A percentile compares a stretch with the other conserved stretches of the same genome.
Conservation (phyloP, 768 basidiomycete species). For the Kwoniella dendrophila region DNA sequence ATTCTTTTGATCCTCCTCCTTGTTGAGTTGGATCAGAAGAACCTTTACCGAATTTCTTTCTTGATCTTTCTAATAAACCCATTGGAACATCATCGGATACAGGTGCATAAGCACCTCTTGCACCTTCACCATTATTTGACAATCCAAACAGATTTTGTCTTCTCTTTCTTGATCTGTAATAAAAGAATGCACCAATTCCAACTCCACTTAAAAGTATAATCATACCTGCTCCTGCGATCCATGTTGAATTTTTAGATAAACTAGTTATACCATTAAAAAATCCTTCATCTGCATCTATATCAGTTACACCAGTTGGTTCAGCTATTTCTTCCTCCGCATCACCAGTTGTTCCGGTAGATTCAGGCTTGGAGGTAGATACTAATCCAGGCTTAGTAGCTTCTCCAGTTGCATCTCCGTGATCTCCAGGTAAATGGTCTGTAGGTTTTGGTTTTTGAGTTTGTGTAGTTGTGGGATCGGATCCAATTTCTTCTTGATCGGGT, state of each 20-base stretch:
- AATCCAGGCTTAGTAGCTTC: conserved; percentile 71
- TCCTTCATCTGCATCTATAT: conserved; percentile 48
- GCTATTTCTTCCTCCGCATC: conserved; percentile 50
- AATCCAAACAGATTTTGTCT: conserved; percentile 57
- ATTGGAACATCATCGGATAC: conserved; percentile 73
- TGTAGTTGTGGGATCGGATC: conserved; percentile 53
- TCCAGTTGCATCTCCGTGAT: conserved; percentile 76
- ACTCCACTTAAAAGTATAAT: conserved; percentile 74
- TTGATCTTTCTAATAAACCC: conserved; percentile 64
- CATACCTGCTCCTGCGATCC: conserved; percentile 88
- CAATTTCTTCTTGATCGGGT: conserved; percentile 54
- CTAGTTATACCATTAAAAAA: conserved; percentile 47
- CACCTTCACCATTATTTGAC: conserved; percentile 61
- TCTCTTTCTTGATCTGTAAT: conserved; percentile 64
- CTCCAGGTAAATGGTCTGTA: conserved; percentile 80
- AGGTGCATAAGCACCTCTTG: conserved; percentile 50
- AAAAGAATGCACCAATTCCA: conserved; percentile 74
- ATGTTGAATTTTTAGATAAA: conserved; percentile 67
- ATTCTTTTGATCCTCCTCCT: conserved; percentile 69
- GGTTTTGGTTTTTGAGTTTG: conserved; percentile 78
- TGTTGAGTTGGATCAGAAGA: conserved; percentile 30
- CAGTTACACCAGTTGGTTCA: conserved; percentile 28
- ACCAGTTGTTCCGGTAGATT: conserved; percentile 11
- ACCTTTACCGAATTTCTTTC: conserved; percentile 53
- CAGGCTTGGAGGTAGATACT: conserved; percentile 28